phyloP scores from a whole-genome alignment of 2,329 filamentous ascomycete species.

The Paracoccidioides lutzii region DNA sequence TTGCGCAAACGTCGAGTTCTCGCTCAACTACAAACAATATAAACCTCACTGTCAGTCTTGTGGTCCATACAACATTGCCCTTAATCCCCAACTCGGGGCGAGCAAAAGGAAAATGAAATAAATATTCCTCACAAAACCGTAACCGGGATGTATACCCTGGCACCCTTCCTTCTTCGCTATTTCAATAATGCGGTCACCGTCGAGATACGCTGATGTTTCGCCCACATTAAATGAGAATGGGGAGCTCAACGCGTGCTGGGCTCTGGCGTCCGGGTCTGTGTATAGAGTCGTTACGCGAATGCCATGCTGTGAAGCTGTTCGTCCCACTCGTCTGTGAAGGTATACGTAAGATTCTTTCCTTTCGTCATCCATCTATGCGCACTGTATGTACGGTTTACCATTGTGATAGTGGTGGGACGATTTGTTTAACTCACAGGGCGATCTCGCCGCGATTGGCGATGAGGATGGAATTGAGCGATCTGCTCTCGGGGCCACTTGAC shows the following conservation, averaged over 20 bases:
- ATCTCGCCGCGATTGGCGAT: conserved; percentile 98
- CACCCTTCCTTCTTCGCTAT: conserved; percentile 78
- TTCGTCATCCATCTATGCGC: too few relatives aligned
- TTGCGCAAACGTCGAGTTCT: conserved; percentile 82
- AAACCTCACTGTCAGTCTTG: background rate
- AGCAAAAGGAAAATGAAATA: background rate
- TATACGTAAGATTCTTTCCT: background rate
- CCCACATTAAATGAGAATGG: conserved; percentile 76
- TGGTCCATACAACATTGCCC: background rate
- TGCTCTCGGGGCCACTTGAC: conserved; percentile 15
- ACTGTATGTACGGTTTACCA: too few relatives aligned
- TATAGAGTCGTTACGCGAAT: conserved; percentile 91
- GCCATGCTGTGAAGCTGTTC: conserved; percentile 75
- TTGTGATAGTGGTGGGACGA: too few relatives aligned
- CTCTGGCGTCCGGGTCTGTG: conserved; percentile 75
- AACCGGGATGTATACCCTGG: conserved; percentile 86
- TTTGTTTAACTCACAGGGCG: conserved; percentile 46
- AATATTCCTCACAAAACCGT: conserved; percentile 54
- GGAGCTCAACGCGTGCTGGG: conserved; percentile 79
- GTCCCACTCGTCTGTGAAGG: conserved; percentile 55
- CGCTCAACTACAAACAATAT: conserved; percentile 47
- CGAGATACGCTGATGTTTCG: conserved; percentile 67
- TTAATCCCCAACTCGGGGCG: background rate
- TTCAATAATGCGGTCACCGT: conserved; percentile 81
- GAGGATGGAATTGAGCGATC: conserved; percentile 59